Evolutionary conservation across 768 basidiomycete species (phyloP), one percentile per base, ranked within the genome.

Genomic region (Serendipita vermifera): DNA sequence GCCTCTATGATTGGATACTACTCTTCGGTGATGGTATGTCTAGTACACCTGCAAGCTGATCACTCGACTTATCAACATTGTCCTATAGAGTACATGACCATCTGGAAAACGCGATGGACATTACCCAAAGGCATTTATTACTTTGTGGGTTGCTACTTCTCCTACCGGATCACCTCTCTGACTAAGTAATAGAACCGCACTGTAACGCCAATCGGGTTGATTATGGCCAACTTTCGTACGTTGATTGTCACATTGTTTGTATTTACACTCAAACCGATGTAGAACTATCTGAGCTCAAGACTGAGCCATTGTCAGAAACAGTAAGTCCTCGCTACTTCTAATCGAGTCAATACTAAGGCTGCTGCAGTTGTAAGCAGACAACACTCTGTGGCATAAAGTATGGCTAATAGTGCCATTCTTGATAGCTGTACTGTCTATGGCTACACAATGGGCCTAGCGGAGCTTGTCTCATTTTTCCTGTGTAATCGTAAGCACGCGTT

Each of bases 1-100:
- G 24, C 29, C 9, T 51, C 46, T 51, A 51, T 31, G 46, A 51
- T n/a, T 51, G 46, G 46, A 9, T 51, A 7, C 7, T 51, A 22
- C 17, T 51, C n/a, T 31, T 51, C 5, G 46, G 46, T 11, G 35
- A 36, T n/a, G 35, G 35, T 36, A 9, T n/a, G 35, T 36, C n/a
- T 36, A n/a, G 9, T n/a, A n/a, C n/a, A 9, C n/a, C n/a, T 36
- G 9, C 35, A 36, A 9, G n/a, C 35, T 9, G n/a, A n/a, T 36
- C 9, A 9, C 9, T n/a, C 35, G 9, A n/a, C 35, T 36, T 36
- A 36, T n/a, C n/a, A 9, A 9, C 35, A 9, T 36, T n/a, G n/a
- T n/a, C n/a, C n/a, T 9, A 36, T n/a, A 36, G 35, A 36, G n/a
- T 36, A 9, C n/a, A 36, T 9, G 9, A 36, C 35, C 35, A n/a